These are phyloP conservation scores for Daldinia caldariorum DNA, from an alignment of 495 filamentous ascomycete species.

Conservation along the genomic window DNA sequence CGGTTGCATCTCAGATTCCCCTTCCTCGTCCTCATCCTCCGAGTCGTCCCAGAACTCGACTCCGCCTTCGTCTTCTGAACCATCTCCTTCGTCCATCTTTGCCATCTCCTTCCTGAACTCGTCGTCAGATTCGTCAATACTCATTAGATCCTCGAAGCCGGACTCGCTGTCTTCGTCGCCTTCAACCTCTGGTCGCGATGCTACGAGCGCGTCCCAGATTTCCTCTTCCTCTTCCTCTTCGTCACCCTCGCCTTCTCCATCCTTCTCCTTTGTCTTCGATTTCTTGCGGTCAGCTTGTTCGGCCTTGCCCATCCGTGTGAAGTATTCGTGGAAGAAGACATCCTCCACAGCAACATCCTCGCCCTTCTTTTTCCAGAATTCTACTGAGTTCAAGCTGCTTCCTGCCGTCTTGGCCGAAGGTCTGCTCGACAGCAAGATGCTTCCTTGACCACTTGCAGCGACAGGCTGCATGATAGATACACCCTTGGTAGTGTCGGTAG, in stretches of 20 bases:
- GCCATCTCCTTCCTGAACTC: slow-evolving; percentile 64
- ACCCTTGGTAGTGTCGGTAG: slow-evolving; percentile 69
- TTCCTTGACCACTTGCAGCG: slow-evolving; percentile 66
- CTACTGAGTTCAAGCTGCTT: slow-evolving; percentile 79
- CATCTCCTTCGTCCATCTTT: slow-evolving; percentile 59
- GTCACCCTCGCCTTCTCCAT: slow-evolving; percentile 53
- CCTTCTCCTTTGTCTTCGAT: slow-evolving; percentile 63
- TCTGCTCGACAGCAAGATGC: slow-evolving; percentile 71
- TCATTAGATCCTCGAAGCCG: slow-evolving; percentile 55
- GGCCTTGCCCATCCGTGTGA: slow-evolving; percentile 78
- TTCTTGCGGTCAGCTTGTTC: slow-evolving; percentile 63
- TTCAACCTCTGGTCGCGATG: slow-evolving; percentile 79
- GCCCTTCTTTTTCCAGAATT: slow-evolving; percentile 91
- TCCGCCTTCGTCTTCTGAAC: slow-evolving; percentile 56
- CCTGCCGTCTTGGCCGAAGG: slow-evolving; percentile 57
- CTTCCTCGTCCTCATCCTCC: slow-evolving; percentile 58
- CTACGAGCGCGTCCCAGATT: slow-evolving; percentile 93
- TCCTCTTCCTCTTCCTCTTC: slow-evolving; percentile 73
- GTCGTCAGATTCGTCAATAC: slow-evolving; percentile 57
- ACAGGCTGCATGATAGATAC: slow-evolving; percentile 96
- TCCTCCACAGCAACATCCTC: slow-evolving; percentile 89
- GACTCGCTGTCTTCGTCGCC: slow-evolving; percentile 68
- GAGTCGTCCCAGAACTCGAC: slow-evolving; percentile 56
- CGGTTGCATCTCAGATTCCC: slow-evolving; percentile 42
- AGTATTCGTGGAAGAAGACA: slow-evolving; percentile 98